Evolutionary conservation across 345 rosid genomes (phyloP), one percentile per base, ranked within the genome.

Genomic region (Ricinus communis): DNA sequence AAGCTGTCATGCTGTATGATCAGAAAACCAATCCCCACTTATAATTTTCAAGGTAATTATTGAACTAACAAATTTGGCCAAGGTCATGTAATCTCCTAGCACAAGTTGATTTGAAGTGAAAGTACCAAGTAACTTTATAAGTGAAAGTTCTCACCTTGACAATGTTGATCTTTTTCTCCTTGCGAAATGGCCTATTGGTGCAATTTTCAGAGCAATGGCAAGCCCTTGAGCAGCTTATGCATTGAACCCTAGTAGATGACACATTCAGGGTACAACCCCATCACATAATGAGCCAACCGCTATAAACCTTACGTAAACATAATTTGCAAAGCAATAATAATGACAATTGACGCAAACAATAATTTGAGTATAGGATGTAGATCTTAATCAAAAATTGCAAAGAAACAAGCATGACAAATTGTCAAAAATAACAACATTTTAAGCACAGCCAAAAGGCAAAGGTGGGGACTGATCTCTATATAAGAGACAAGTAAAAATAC

Each of bases 131-230:
- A 24, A 33, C 7, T 25, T 19, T 36, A 19, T 7, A 11, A 33
- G 50, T 41, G 33, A 50, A 28, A 55, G 59, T 28, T 45, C 74
- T 81, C 71, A 91, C 97, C 93, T 88, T 90, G 40, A 94, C 92
- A 56, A 88, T 69, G 82, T 84, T 91, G 55, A 88, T 86, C 81
- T 88, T 91, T 85, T 89, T 91, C 45, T 88, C 98, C 85, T 83
- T 91, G 74, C 92, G 90, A 79, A 93, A 93, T 65, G 97, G 98
- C 82, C 97, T 90, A 82, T 94, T 94, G 71, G 79, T 82, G 87
- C 98, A 94, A 68, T 81, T 82, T 73, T 89, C 97, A 15, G 93
- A 76, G 78, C 98, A 94, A 66, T 73, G 81, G 61, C 98, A 94
- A 77, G 86, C 82, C 84, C 83, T 87, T 47, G 98, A 91, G 83